Base-by-base conservation (phyloP, 768 basidiomycete species). In the Lepiota venenata region DNA sequence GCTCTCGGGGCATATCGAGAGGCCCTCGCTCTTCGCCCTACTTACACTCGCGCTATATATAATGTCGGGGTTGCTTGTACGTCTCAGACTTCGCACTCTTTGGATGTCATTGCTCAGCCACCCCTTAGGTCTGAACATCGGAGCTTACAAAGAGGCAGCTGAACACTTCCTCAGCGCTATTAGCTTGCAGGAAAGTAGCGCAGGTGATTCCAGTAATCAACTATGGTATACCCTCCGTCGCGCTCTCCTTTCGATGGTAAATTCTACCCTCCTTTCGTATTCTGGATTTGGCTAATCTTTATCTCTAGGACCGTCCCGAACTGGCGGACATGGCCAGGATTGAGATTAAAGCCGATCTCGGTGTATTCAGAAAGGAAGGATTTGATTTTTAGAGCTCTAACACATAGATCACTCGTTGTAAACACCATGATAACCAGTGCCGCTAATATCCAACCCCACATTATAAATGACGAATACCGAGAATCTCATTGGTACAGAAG, bases 1-100 rank as follows among this genome's bases (percentile, higher is more conserved):
- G 95, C 96, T 3, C 72, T 93, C 8, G 88, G 88, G 14, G 90
- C 88, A 12, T 97, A 99, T 67, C 80, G 90, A 56, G 85, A 94
- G 66, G 97, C 97, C 0, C 77, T 99, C 21, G 86, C 84, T 63
- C 73, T 98, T 44, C 83, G 93, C 37, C 97, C 97, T 22, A 95
- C 93, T 0, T 99, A 97, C 67, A 98, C 97, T 1, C 85, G 97
- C 10, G 97, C 95, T 9, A 91, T 98, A 20, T 98, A 96, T 66
- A 99, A 99, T 63, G 91, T 99, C 35, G 97, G 95, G 41, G 97
- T 99, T 22, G 94, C 95, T 18, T 99, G 94, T 94, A 64, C 62
- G 91, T 82, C 49, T 48, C 39, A 4, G 14, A 16, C 22, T 38
- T 38, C 44, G 49, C 55, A 43, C 27, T 36, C 21, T 36, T 14